These are phyloP conservation scores for Boechera divaricarpa DNA, from an alignment of 345 rosid species.

Conservation along the genomic window DNA sequence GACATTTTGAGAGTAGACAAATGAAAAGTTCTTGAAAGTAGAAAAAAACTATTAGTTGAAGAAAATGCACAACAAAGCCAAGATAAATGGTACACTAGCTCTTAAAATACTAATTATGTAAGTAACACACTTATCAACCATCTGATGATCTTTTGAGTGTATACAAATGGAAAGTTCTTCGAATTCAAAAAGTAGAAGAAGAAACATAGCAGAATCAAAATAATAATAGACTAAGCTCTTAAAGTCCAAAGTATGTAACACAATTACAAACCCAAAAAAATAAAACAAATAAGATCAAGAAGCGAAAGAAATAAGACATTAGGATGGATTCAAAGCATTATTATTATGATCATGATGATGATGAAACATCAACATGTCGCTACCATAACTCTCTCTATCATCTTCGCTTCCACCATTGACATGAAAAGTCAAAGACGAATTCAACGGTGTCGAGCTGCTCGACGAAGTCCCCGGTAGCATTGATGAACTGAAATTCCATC, in stretches of 20 bases:
- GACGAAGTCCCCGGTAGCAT: constrained; percentile 40
- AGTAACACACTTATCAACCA: no score
- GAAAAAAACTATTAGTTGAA: background rate
- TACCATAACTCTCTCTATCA: constrained; percentile 46
- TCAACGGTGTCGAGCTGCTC: constrained; percentile 39
- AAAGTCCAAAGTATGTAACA: constrained; percentile 13
- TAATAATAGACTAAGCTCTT: constrained; percentile 2
- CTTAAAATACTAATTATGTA: no score
- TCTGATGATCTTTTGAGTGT: background rate
- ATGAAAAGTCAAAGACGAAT: constrained; percentile 37
- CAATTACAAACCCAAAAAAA: constrained; percentile 17
- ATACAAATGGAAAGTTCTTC: background rate
- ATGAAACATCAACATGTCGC: constrained; percentile 45
- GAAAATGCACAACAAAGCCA: background rate
- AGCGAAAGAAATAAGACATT: constrained; percentile 6
- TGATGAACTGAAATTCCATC: constrained; percentile 36
- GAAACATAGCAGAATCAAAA: background rate
- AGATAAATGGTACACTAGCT: background rate
- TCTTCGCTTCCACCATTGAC: constrained; percentile 46
- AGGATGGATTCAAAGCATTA: constrained; percentile 27
- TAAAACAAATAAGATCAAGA: constrained; percentile 1
- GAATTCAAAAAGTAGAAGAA: background rate
- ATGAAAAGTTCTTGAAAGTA: no score
- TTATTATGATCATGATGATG: constrained; percentile 28
- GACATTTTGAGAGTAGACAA: background rate